Percentiles rank a stretch among this genome's conserved stretches.
These are phyloP conservation scores for Guadua angustifolia DNA, from an alignment of 176 grass and related monocot genomes.

Conservation along the genomic window DNA sequence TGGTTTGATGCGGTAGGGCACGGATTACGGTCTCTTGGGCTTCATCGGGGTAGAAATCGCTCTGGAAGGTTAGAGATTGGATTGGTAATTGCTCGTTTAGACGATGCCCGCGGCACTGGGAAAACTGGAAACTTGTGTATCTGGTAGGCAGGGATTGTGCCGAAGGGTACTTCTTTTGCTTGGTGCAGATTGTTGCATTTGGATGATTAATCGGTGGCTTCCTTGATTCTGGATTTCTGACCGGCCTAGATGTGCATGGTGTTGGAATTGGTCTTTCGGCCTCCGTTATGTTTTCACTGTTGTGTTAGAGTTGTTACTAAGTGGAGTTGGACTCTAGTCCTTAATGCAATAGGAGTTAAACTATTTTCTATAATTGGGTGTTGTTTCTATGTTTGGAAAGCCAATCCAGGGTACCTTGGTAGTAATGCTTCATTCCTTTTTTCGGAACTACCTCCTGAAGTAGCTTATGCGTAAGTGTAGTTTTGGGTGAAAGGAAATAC, in stretches of 20 bases:
- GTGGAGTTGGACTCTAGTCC: not conserved
- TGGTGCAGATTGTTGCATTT: not conserved
- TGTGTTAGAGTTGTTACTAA: not conserved
- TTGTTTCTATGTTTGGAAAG: slow-evolving; percentile 19
- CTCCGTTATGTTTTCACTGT: not conserved
- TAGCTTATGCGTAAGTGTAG: not conserved
- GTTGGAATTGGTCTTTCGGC: not conserved
- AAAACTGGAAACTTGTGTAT: too few species aligned
- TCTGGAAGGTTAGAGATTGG: not conserved
- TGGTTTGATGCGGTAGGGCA: not conserved
- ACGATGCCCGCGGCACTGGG: too few species aligned
- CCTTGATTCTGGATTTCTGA: not conserved
- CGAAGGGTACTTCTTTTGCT: not conserved
- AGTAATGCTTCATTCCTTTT: not conserved
- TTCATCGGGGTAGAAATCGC: not conserved
- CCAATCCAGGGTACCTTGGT: not conserved
- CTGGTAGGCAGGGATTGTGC: not conserved
- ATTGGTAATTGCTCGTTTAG: not conserved
- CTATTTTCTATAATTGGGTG: slow-evolving; percentile 16
- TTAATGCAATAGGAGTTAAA: not conserved
- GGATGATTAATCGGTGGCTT: not conserved
- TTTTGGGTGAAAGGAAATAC: slow-evolving; percentile 9
- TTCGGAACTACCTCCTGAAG: not conserved
- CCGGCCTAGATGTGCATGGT: not conserved
- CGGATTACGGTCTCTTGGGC: too few species aligned